Conservation (phyloP, 176 grass and related monocot genomes). For the Musa acuminata region DNA sequence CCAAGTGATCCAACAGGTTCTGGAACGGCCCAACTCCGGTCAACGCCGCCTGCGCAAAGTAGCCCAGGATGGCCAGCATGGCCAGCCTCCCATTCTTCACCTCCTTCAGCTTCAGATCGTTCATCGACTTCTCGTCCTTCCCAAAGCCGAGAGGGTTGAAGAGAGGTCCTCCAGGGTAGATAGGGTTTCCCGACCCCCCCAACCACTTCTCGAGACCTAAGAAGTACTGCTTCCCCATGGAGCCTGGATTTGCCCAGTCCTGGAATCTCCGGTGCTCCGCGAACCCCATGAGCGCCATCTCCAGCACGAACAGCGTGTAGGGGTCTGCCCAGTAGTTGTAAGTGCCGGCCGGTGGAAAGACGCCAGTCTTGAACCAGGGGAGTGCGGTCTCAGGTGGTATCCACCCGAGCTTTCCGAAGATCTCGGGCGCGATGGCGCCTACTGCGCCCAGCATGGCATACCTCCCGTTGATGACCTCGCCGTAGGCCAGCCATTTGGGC, state of each 20-base stretch:
- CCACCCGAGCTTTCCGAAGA: slow-evolving; percentile 52
- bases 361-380: slow-evolving; percentile 89
- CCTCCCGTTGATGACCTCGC: slow-evolving; percentile 86
- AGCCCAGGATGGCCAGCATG: slow-evolving; percentile 73
- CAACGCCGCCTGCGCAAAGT: slow-evolving; percentile 53
- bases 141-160: slow-evolving; percentile 89
- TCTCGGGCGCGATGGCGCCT: slow-evolving; percentile 60
- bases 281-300: slow-evolving; percentile 89
- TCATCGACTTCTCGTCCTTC: slow-evolving; percentile 68
- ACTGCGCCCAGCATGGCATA: slow-evolving; percentile 72
- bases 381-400: slow-evolving; percentile 76
- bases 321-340: slow-evolving; percentile 93
- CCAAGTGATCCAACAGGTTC: slow-evolving; percentile 85
- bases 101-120: slow-evolving; percentile 80
- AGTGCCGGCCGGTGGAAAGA: slow-evolving; percentile 73
- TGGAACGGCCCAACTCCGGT: slow-evolving; percentile 73
- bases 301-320: slow-evolving; percentile 89
- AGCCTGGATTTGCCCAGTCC: slow-evolving; percentile 85
- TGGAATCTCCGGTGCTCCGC: slow-evolving; percentile 95
- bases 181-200: slow-evolving; percentile 58
- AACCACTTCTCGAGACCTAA: slow-evolving; percentile 74
- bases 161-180: slow-evolving; percentile 68
- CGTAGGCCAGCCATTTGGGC: slow-evolving; percentile 86
- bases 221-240: slow-evolving; percentile 88
- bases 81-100: slow-evolving; percentile 76